Base-by-base conservation (phyloP, 2,329 filamentous ascomycete species). In the Botrytis squamosa region DNA sequence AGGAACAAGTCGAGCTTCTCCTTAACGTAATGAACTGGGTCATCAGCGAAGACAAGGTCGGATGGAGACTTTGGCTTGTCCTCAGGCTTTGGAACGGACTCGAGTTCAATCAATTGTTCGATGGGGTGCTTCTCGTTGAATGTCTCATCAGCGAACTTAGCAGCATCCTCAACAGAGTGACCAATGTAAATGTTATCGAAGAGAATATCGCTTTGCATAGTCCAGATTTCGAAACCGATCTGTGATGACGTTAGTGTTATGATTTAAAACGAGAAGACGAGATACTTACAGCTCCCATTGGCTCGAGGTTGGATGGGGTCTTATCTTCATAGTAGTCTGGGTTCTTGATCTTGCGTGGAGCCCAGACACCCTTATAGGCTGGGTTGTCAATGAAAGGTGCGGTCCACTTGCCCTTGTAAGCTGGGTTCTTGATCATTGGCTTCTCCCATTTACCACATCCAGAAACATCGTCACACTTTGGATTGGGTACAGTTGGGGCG, bases 131-230 rank as follows among this genome's bases (percentile, higher is more conserved):
- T 99, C 85, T 94, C 85, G 81, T 93, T 91, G 84, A 95, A 99
- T 72, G 94, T 93, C 88, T 97, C 93, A 77, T 92, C 88, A 80
- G 94, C 92, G 81, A 99, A 88, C 86, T 95, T 92, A 84, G 92
- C 90, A 76, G 96, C 96, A 79, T 99, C 96, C 82, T 94, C 94
- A 79, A 96, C 84, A 33, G 95, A 98, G 90, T 99, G 96, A 77
- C 96, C 96, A 83, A 99, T 94, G 90, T 98, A 99, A 88, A 99
- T 97, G 91, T 99, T 99, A 90, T 98, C 94, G 81, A 99, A 98
- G 81, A 98, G 92, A 80, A 99, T 98, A 82, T 98, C 93, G 84
- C 91, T 97, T 86, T 98, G 95, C 96, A 99, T 99, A 81, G 96
- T 98, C 96, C 96, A 99, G 86, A 99, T 95, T 85, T 99, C 96